Evolutionary conservation across 768 basidiomycete species (phyloP).

Genomic region (Lactarius trivialis): DNA sequence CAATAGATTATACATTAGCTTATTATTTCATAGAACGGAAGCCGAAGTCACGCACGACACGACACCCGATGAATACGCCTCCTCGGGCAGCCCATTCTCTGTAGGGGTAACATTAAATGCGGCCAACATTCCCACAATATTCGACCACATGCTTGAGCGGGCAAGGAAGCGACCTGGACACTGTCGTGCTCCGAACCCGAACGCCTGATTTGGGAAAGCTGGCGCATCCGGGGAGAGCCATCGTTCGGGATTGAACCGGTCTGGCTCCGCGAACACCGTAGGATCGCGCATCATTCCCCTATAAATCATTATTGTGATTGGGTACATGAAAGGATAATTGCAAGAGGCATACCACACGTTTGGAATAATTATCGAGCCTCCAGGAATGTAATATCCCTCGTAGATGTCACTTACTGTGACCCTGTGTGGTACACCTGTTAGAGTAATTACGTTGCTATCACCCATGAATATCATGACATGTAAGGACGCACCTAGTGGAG

Average conservation of each 20-base stretch:
- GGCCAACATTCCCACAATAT: neutral
- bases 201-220: neutral
- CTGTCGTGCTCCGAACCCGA: neutral
- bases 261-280: neutral
- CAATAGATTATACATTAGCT: neutral
- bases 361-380: no score
- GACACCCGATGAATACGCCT: neutral
- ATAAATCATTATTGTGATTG: neutral
- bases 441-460: neutral
- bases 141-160: neutral
- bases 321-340: neutral
- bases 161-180: neutral
- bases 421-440: neutral
- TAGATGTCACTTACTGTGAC: neutral
- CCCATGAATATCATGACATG: neutral
- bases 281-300: neutral
- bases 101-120: neutral
- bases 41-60: neutral
- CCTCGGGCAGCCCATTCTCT: neutral
- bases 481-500: neutral
- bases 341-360: neutral
- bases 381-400: neutral
- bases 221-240: neutral
- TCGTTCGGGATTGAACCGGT: neutral
- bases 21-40: neutral